A percentile compares a stretch with the other conserved stretches of the same genome.
phyloP scores from a whole-genome alignment of 768 basidiomycete genomes.

The Podaxis sp. region DNA sequence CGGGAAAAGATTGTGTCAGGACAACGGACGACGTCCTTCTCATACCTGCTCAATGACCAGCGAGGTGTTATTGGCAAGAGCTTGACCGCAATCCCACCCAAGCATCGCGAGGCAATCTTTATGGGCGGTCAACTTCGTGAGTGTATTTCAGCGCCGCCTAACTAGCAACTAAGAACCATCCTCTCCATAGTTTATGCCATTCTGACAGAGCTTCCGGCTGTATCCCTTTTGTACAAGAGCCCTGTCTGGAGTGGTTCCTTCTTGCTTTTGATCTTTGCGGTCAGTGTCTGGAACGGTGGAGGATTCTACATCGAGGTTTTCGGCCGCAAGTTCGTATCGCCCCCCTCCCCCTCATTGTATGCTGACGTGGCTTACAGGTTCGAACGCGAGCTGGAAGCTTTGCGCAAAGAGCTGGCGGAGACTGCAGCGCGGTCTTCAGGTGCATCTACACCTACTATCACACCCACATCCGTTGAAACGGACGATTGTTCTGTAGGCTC shows the following conservation, averaged over 20 bases:
- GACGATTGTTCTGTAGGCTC: slow-evolving; percentile 14
- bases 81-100: slow-evolving; percentile 53
- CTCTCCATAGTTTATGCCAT: slow-evolving; percentile 66
- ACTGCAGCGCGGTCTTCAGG: slow-evolving; percentile 38
- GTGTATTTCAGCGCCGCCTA: slow-evolving; percentile 17
- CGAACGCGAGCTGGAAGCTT: slow-evolving; percentile 84
- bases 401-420: slow-evolving; percentile 88
- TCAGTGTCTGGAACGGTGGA: slow-evolving; percentile 94
- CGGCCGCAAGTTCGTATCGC: slow-evolving; percentile 78
- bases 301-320: slow-evolving; percentile 97
- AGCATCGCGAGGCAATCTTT: slow-evolving; percentile 67
- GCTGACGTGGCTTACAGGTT: slow-evolving; percentile 48
- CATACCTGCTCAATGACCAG: slow-evolving; percentile 85
- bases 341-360: slow-evolving; percentile 11
- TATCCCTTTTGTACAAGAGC: slow-evolving; percentile 80
- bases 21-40: slow-evolving; percentile 86
- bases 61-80: slow-evolving; percentile 75
- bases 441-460: slow-evolving; percentile 46
- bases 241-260: slow-evolving; percentile 74
- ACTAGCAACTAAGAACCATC: neutral
- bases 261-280: slow-evolving; percentile 74
- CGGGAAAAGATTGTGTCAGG: slow-evolving; percentile 89
- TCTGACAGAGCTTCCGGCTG: slow-evolving; percentile 81
- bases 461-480: slow-evolving; percentile 21
- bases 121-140: slow-evolving; percentile 81